Conservation (phyloP, 2,329 filamentous ascomycete genomes). For the Colletotrichum cordylinicola region DNA sequence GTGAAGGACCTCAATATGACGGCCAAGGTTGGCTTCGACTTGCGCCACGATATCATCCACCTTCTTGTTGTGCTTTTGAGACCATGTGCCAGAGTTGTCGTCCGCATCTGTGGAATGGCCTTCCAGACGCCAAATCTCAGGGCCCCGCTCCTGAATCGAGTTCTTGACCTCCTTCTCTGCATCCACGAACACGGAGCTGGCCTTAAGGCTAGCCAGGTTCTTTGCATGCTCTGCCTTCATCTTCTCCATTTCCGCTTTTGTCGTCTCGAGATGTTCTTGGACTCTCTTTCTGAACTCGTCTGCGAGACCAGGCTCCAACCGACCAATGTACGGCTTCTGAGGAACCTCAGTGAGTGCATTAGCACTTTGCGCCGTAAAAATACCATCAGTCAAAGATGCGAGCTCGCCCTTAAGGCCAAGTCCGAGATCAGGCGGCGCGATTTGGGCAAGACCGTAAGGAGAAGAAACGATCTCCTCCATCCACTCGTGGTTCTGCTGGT, state of each 20-base stretch:
- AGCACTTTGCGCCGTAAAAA: slow-evolving; percentile 74
- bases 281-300: slow-evolving; percentile 86
- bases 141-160: slow-evolving; percentile 63
- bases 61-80: slow-evolving; percentile 54
- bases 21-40: slow-evolving; percentile 74
- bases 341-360: slow-evolving; percentile 50
- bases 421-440: slow-evolving; percentile 85
- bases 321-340: slow-evolving; percentile 68
- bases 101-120: slow-evolving; percentile 54
- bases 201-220: slow-evolving; percentile 76
- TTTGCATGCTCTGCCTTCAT: slow-evolving; percentile 82
- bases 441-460: slow-evolving; percentile 84
- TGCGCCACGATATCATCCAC: slow-evolving; percentile 78
- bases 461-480: slow-evolving; percentile 97
- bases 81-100: slow-evolving; percentile 36
- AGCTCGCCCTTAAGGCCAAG: slow-evolving; percentile 86
- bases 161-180: slow-evolving; percentile 79
- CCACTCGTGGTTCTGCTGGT: slow-evolving; percentile 97
- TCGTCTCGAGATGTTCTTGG: slow-evolving; percentile 72
- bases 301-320: slow-evolving; percentile 76
- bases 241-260: slow-evolving; percentile 81
- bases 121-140: slow-evolving; percentile 70
- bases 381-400: slow-evolving; percentile 79
- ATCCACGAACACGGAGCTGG: slow-evolving; percentile 70
- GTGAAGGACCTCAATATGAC: slow-evolving; percentile 68